These are phyloP conservation scores for Fusarium transvaalense DNA, from an alignment of 2,329 filamentous ascomycete species.

Conservation along the genomic window DNA sequence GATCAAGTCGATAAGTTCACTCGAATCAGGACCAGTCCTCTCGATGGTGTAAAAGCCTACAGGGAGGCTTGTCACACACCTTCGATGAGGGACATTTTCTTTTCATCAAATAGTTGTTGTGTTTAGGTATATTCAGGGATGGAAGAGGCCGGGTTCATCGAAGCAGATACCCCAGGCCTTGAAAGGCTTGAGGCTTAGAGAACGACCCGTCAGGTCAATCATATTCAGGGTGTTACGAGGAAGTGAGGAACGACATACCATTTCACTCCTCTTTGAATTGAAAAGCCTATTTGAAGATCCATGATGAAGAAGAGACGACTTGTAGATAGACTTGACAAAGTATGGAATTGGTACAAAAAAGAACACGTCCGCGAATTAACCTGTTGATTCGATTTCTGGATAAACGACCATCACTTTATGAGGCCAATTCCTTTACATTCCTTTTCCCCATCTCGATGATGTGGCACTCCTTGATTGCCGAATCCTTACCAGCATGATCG, in stretches of 20 bases:
- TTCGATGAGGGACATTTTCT: slow-evolving; percentile 15
- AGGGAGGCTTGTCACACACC: slow-evolving; percentile 6
- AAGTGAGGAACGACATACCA: slow-evolving; percentile 9
- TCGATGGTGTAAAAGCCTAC: slow-evolving; percentile 14
- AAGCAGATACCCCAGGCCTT: slow-evolving; percentile 40
- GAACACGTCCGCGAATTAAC: neutral
- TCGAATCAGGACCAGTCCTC: slow-evolving; percentile 9
- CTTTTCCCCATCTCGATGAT: neutral
- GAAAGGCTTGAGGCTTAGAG: slow-evolving; percentile 37
- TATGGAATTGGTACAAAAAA: slow-evolving; percentile 20
- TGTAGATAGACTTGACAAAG: slow-evolving; percentile 32
- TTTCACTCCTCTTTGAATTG: slow-evolving; percentile 36
- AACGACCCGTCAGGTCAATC: slow-evolving; percentile 25
- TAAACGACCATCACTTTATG: neutral
- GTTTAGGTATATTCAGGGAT: slow-evolving; percentile 30
- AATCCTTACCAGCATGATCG: neutral
- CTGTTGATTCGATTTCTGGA: neutral
- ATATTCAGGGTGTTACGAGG: slow-evolving; percentile 19
- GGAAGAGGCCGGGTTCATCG: slow-evolving; percentile 36
- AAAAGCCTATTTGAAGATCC: slow-evolving; percentile 34
- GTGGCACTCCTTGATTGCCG: neutral
- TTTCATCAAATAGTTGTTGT: slow-evolving; percentile 23
- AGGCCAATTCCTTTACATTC: neutral
- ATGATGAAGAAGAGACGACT: slow-evolving; percentile 3
- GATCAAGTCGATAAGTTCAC: slow-evolving; percentile 4